These are phyloP conservation scores for Deuterostichococcus epilithicus DNA, from an alignment of 139 green algal genomes.

Conservation along the genomic window DNA sequence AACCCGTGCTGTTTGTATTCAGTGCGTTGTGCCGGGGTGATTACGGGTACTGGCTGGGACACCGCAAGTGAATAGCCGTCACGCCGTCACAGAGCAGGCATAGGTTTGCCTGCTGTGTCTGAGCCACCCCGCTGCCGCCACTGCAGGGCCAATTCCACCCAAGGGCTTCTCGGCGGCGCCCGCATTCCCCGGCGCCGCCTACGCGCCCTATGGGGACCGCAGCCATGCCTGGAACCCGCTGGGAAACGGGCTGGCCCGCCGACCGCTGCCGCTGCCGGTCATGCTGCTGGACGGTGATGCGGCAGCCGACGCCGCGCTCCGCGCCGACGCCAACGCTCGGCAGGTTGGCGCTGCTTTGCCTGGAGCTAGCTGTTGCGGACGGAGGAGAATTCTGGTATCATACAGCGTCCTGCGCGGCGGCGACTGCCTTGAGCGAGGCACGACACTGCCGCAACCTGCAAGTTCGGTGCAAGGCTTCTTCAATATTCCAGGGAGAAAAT, in stretches of 20 bases:
- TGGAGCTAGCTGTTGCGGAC: too few relatives aligned
- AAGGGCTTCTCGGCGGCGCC: not conserved
- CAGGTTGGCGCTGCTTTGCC: slow-evolving; percentile 1
- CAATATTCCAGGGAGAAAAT: too few relatives aligned
- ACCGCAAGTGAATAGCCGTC: not conserved
- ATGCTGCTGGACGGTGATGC: slow-evolving; percentile 9
- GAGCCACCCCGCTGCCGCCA: slow-evolving; percentile 14
- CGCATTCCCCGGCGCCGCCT: slow-evolving; percentile 31
- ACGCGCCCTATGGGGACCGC: slow-evolving; percentile 21
- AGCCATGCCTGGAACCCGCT: slow-evolving; percentile 42
- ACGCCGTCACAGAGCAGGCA: not conserved
- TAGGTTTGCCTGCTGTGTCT: not conserved
- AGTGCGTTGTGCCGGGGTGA: not conserved
- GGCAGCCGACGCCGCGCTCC: not conserved
- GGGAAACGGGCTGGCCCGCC: slow-evolving; percentile 7
- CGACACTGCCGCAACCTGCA: not conserved
- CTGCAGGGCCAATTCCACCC: not conserved
- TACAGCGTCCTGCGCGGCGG: not conserved
- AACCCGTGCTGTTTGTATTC: too few relatives aligned
- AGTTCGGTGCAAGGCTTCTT: not conserved
- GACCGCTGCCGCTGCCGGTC: slow-evolving; percentile 6
- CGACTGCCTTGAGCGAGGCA: not conserved
- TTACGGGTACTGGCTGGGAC: not conserved
- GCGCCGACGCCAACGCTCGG: slow-evolving; percentile 5
- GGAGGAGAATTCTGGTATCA: not conserved